Base-by-base conservation (phyloP, 352 stramenopile species). In the Phytopythium chamaehyphon region DNA sequence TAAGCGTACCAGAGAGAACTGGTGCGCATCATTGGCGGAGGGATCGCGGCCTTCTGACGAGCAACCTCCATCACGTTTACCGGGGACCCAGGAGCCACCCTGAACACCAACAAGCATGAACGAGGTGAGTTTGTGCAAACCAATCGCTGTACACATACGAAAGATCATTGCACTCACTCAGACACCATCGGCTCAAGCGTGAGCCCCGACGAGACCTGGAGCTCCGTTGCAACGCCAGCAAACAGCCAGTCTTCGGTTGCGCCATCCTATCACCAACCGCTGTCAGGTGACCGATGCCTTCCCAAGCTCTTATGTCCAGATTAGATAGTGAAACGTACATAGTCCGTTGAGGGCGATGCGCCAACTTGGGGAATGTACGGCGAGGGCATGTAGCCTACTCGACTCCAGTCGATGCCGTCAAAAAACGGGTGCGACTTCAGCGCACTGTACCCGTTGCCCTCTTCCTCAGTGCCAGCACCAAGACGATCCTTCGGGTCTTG, bases 211-310 rank as follows among this genome's bases (percentile, higher is more conserved):
- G 84, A 95, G 31, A 95, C 80, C 59, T 95, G 83, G 11, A 95
- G 57, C 54, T 95, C 84, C 14, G 84, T 95, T 12, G 84, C 84
- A 21, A 95, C 84, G 46, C 84, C 84, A 7, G 84, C 84, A 61
- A 95, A 95, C 28, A 95, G 59, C 84, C 84, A 95, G 47, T 95
- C 84, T 59, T 95, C 84, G 5, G 82, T 95, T 14, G 84, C 84
- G 11, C 84, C 84, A 67, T 95, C 84, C 80, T 94, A 62, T 14
- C 55, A 31, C n/a, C 14, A 52, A 37, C 49, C 14, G 12, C 9
- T 5, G 28, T 5, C 9, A 50, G 36, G 44, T 42, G 10, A 36
- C 9, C 35, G 19, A 54, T 26, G 28, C n/a, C 19, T 23, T 12
- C 5, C 37, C 23, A 22, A 14, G 39, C 22, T 10, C n/a, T n/a